phyloP scores from a whole-genome alignment of 2,329 filamentous ascomycete genomes.

The Talaromyces verruculosus region DNA sequence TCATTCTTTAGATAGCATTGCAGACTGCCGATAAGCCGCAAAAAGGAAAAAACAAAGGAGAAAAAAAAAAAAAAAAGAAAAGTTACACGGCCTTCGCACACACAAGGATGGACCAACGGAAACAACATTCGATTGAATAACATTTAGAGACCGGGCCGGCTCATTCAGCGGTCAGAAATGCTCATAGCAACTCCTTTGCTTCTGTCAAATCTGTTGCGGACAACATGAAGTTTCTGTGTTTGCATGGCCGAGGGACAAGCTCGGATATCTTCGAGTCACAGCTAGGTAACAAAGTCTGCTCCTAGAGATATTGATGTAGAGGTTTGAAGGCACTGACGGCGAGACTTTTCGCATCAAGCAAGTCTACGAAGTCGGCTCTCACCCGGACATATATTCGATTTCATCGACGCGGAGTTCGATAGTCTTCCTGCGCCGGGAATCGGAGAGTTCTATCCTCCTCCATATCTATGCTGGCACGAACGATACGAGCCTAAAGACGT shows the following conservation, averaged over 20 bases:
- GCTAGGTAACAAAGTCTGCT: not conserved
- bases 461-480: constrained; percentile 11
- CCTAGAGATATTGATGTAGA: not conserved
- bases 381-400: constrained; percentile 6
- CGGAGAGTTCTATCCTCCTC: constrained; percentile 7
- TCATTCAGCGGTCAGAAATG: not conserved
- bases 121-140: not conserved
- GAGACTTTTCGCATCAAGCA: not conserved
- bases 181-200: not conserved
- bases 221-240: constrained; percentile 9
- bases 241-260: constrained; percentile 11
- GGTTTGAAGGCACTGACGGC: not conserved
- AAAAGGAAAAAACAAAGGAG: not conserved
- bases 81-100: not conserved
- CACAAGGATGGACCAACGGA: not conserved
- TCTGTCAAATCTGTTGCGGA: not conserved
- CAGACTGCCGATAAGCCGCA: not conserved
- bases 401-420: constrained; percentile 8
- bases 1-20: not conserved
- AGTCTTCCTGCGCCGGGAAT: constrained; percentile 5
- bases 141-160: not conserved
- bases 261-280: constrained; percentile 14
- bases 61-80: too few species aligned
- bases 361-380: constrained; percentile 1
- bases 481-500: not conserved